Evolutionary conservation across 2,329 filamentous ascomycete species (phyloP), one percentile per base, ranked within the genome.

Genomic region (Fusarium udum): DNA sequence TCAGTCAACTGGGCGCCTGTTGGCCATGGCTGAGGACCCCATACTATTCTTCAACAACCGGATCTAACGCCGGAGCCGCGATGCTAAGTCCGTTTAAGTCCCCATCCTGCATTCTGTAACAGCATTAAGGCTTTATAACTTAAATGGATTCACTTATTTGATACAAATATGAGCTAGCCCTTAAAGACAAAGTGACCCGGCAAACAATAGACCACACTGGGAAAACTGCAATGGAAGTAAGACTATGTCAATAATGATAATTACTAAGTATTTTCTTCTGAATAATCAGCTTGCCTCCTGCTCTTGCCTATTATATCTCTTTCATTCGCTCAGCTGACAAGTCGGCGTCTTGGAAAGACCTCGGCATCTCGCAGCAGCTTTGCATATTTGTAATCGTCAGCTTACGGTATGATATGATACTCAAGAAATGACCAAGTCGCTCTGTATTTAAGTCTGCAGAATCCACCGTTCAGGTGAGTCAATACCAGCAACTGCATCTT

Each of bases 401-500:
- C 18, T 46, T 26, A 28, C 13, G 6, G 7, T n/a, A 7, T 15
- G 0, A 18, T 13, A 12, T 14, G 7, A 9, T 1, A 15, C 7
- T 18, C 0, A 1, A 18, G 3, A 34, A 28, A 16, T 16, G 2
- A 4, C 1, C 4, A 14, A 13, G 0, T 26, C 16, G 3, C 7
- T 37, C 2, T 8, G 13, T 53, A 28, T 53, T 6, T 37, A 53
- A 53, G 6, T 6, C 13, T 6, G 1, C 14, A 28, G 4, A 6
- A 4, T 4, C 18, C 4, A 0, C 4, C 0, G 6, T 26, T 26
- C 16, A 14, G 8, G 4, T 20, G 4, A 3, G 3, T 0, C 9
- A 8, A 5, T 15, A 26, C 15, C 13, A 6, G 6, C 3, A 26
- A 22, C 13, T 5, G 1, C 6, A 26, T 26, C n/a, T 26, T 36